These are phyloP conservation scores for Trichoderma citrinoviride DNA, from an alignment of 2,329 filamentous ascomycete genomes.

Conservation along the genomic window DNA sequence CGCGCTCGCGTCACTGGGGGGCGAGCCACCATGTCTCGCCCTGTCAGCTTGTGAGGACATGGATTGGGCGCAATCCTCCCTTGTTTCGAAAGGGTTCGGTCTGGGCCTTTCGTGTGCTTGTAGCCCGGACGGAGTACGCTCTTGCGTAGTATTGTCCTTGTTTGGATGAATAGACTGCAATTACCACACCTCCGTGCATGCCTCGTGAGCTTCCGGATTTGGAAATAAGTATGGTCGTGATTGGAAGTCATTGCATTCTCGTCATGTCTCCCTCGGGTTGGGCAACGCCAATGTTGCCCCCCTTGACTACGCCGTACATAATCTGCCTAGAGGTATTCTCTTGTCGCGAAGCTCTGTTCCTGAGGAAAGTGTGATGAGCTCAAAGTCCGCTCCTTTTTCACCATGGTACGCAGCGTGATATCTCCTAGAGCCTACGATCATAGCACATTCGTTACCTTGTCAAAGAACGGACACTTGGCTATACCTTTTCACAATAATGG, in stretches of 20 bases:
- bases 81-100: not conserved
- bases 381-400: not conserved
- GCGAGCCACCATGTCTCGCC: conserved; percentile 8
- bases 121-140: not conserved
- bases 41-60: not conserved
- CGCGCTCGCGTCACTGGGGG: not conserved
- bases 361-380: not conserved
- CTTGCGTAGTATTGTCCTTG: too few relatives aligned
- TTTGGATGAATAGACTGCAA: conserved; percentile 7
- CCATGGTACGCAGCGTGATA: too few relatives aligned
- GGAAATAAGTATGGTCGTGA: not conserved
- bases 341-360: not conserved
- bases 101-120: not conserved
- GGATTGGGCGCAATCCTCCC: not conserved
- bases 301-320: too few relatives aligned
- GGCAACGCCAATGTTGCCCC: not conserved
- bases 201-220: conserved; percentile 19
- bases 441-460: not conserved
- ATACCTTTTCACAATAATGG: too few relatives aligned
- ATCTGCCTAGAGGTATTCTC: not conserved
- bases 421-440: too few relatives aligned
- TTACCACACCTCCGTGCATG: conserved; percentile 9
- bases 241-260: not conserved
- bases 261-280: not conserved
- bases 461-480: too few relatives aligned